These are phyloP conservation scores for Microstegium vimineum DNA, from an alignment of 176 grass and related monocot genomes.

Conservation along the genomic window DNA sequence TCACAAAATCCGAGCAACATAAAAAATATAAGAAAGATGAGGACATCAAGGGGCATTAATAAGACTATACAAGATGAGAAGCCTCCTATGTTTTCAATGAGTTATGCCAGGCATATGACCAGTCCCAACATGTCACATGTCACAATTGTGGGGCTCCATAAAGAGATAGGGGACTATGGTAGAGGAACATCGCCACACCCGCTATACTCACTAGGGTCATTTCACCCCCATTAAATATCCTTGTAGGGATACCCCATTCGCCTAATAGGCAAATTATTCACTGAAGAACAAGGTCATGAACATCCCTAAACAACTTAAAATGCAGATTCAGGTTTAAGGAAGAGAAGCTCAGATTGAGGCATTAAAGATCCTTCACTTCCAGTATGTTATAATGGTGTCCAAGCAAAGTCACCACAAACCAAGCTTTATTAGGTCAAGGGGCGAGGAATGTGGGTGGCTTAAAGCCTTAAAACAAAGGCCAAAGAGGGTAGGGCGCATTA, in stretches of 20 bases:
- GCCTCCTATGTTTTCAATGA: neutral
- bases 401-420: neutral
- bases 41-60: neutral
- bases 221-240: neutral
- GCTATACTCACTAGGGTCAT: neutral
- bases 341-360: neutral
- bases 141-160: no score
- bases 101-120: neutral
- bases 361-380: neutral
- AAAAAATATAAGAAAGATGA: neutral
- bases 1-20: neutral
- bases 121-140: neutral
- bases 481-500: no score
- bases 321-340: neutral
- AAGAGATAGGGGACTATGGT: neutral
- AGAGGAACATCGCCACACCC: neutral
- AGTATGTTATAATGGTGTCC: neutral
- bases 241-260: neutral
- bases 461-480: neutral
- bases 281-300: neutral
- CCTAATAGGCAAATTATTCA: neutral
- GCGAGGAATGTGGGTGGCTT: neutral
- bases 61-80: neutral
- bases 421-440: neutral
- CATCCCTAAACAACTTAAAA: neutral